Evolutionary conservation across 345 rosid species (phyloP), one percentile per base, ranked within the genome.

Genomic region (Brassica cretica): DNA sequence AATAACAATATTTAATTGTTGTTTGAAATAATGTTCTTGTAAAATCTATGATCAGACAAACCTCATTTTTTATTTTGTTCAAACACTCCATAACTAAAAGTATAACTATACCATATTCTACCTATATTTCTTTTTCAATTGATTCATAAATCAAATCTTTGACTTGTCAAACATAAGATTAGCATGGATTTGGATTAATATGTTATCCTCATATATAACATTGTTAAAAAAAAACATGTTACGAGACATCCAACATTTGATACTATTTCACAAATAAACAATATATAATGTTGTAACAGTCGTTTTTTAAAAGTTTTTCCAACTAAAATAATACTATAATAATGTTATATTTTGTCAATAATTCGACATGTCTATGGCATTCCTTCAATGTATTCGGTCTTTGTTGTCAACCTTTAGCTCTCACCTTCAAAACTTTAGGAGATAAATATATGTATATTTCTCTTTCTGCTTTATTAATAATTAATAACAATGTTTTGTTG

Each of bases 181-280:
- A 71, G 21, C 72, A 71, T 55, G 67, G 19, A 66, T 66, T 41
- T 78, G 39, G 77, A 71, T 53, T 64, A 21, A 21, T 21, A 78
- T 53, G 67, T 33, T 65, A 70, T 62, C 74, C 39, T 5, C 76
- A 51, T 11, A 59, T 9, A 59, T 19, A 55, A 10, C 72, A 72
- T 72, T 63, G 72, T 58, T 55, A 35, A 77, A 16, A 11, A 21
- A 65, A 72, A 70, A 78, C 68, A 72, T 67, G 69, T 59, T 15
- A 78, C 68, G 18, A 72, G 14, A 72, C 68, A 37, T 64, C 75
- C 81, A 71, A 64, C 72, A 72, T 9, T 72, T 71, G 75, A 24
- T 51, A 44, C 11, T 18, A 46, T 41, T 18, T 32, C 24, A 66
- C 2, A 33, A 78, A 65, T 71, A 65, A 78, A 65, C 65, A 65